Conservation (phyloP, 1,139 yeast species). For the Taiozyma sp. region DNA sequence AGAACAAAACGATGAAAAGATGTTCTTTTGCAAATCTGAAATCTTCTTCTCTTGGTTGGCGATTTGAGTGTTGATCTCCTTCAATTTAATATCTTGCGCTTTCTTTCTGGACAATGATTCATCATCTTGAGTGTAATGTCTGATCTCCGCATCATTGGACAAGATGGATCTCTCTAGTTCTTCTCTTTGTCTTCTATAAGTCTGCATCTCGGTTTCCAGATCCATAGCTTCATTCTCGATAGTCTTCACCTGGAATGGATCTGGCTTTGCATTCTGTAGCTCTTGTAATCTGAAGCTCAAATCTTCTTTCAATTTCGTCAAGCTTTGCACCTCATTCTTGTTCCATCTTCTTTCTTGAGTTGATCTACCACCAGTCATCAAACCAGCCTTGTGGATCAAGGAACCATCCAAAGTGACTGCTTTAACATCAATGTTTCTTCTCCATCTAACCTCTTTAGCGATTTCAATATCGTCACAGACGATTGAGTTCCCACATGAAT, state of each 20-base stretch:
- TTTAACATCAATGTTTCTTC: constrained; percentile 52
- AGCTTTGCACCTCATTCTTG: constrained; percentile 58
- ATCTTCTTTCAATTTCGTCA: constrained; percentile 59
- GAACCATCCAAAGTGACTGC: constrained; percentile 84
- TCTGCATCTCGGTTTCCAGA: constrained; percentile 46
- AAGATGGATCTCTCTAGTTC: constrained; percentile 47
- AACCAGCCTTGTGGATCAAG: constrained; percentile 76
- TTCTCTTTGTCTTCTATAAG: constrained; percentile 45
- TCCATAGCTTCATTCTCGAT: constrained; percentile 53
- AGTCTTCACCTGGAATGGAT: constrained; percentile 53
- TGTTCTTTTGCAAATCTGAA: constrained; percentile 34
- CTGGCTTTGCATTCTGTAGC: constrained; percentile 45
- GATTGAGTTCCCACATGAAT: constrained; percentile 75
- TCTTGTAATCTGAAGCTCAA: constrained; percentile 49
- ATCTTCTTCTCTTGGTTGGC: constrained; percentile 29
- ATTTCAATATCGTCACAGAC: constrained; percentile 68
- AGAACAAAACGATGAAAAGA: constrained; percentile 53
- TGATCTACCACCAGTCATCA: constrained; percentile 85
- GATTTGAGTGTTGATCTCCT: constrained; percentile 19
- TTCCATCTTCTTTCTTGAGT: constrained; percentile 58
- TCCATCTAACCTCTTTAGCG: constrained; percentile 78
- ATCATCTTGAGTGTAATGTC: constrained; percentile 37
- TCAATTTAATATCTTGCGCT: constrained; percentile 22
- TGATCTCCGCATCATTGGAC: constrained; percentile 53
- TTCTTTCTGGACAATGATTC: constrained; percentile 32